Evolutionary conservation across 202 grass and related monocot species (phyloP), one percentile per base, ranked within the genome.

Genomic region (Zoysia matrella): DNA sequence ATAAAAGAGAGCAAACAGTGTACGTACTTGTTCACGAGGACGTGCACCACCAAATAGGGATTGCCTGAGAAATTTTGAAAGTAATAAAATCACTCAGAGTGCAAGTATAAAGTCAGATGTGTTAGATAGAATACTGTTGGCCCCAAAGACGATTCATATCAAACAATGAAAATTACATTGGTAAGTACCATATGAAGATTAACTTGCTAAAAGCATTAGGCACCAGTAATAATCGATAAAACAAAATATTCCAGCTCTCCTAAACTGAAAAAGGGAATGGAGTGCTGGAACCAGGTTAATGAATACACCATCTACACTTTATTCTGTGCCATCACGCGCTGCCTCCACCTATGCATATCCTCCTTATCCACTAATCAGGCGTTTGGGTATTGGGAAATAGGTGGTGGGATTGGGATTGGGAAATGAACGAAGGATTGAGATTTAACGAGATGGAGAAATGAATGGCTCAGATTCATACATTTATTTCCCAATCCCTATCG

Each of bases 31-130:
- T 86, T 99, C 97, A 7, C 97, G 75, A 48, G 93, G 97, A 0
- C 97, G 93, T 83, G 93, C 97, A 62, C 97, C 91, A 79, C 97
- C 93, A 80, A 99, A 99, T 7, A 96, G 75, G 43, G 75, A 90
- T 92, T 81, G 71, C 91, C 97, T 99, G 71, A 44, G 22, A 67
- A 87, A 78, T 74, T 86, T 44, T 1, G 67, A 72, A 86, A 87
- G 48, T 45, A 53, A 50, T 9, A 78, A 47, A 78, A 39, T 54
- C 22, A 80, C 8, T 84, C 53, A 56, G 54, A 41, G 66, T 62
- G 5, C 43, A 8, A n/a, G 42, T n/a, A 58, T 16, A 60, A 52
- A 12, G 5, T 9, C 2, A 65, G 14, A 71, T 69, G 55, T 30
- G 44, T 41, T 4, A 5, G 41, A 36, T 36, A 36, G 30, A 36